Conservation (phyloP, 164 flowering plant species). For the Magnolia officinalis region DNA sequence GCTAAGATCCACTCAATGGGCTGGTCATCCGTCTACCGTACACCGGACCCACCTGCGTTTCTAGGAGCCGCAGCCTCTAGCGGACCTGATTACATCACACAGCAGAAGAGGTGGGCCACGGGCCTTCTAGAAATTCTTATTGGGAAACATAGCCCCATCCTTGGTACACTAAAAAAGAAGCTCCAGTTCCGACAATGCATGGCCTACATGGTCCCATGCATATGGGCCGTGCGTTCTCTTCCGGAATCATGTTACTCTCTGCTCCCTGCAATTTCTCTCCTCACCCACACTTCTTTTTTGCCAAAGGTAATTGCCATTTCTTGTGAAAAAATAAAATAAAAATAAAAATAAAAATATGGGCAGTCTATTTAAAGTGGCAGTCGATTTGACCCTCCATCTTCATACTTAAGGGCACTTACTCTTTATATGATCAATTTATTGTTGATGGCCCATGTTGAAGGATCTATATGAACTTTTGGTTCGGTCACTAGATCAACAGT, state of each 20-base stretch:
- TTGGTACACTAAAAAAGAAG: constrained; percentile 19
- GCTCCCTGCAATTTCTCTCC: constrained; percentile 53
- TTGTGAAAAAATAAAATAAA: background rate
- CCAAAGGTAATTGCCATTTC: constrained; percentile 40
- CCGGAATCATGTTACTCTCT: constrained; percentile 48
- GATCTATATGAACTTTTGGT: too few species aligned
- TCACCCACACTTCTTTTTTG: constrained; percentile 43
- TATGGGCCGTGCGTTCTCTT: constrained; percentile 38
- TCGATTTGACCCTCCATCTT: background rate
- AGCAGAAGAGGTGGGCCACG: constrained; percentile 57
- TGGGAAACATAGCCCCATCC: constrained; percentile 34
- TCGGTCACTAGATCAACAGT: too few species aligned
- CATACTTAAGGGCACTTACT: too few species aligned
- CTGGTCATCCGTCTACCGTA: constrained; percentile 28
- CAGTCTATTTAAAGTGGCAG: background rate
- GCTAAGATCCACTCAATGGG: constrained; percentile 46
- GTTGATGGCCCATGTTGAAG: too few species aligned
- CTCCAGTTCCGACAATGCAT: constrained; percentile 44
- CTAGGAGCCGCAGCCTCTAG: constrained; percentile 49
- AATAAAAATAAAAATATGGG: background rate
- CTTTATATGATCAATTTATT: too few species aligned
- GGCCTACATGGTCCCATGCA: constrained; percentile 18
- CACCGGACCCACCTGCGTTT: constrained; percentile 44
- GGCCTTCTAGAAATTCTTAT: constrained; percentile 52
- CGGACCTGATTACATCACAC: constrained; percentile 33